Percentiles rank a stretch among this genome's conserved stretches.
phyloP scores from a whole-genome alignment of 2,329 filamentous ascomycete genomes.

The Aureobasidium pullulans region DNA sequence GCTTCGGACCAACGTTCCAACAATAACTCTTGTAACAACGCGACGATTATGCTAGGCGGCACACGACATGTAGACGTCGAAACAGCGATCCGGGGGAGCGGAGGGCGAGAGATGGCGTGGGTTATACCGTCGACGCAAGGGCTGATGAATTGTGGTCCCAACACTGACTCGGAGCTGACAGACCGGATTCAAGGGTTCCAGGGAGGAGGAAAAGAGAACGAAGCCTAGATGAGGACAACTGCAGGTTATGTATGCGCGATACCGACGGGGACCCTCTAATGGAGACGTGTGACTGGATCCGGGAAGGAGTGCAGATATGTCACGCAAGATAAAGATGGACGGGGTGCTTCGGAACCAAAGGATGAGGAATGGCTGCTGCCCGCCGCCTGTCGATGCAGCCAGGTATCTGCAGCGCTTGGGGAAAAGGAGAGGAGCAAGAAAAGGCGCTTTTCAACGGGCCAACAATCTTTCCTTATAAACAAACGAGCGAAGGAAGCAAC shows the following conservation, averaged over 20 bases:
- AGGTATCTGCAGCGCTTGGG: slow-evolving; percentile 1
- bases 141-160: neutral
- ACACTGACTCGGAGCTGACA: slow-evolving; percentile 2
- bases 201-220: neutral
- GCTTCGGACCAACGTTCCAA: slow-evolving; percentile 7
- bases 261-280: slow-evolving; percentile 1
- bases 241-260: slow-evolving; percentile 12
- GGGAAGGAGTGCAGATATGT: slow-evolving; percentile 10
- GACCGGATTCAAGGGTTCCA: neutral
- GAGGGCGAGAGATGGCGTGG: neutral
- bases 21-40: slow-evolving; percentile 11
- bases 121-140: slow-evolving; percentile 3
- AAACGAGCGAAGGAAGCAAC: neutral
- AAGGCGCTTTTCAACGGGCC: neutral
- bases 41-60: slow-evolving; percentile 7
- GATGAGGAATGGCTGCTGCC: neutral
- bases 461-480: neutral
- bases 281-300: slow-evolving; percentile 9
- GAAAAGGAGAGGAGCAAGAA: neutral
- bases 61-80: slow-evolving; percentile 19
- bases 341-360: slow-evolving; percentile 2
- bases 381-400: slow-evolving; percentile 8
- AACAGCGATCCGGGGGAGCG: slow-evolving; percentile 3
- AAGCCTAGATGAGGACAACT: slow-evolving; percentile 9
- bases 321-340: slow-evolving; percentile 8